These are phyloP conservation scores for Phialemonium atrogriseum DNA, from an alignment of 2,329 filamentous ascomycete genomes.

Conservation along the genomic window DNA sequence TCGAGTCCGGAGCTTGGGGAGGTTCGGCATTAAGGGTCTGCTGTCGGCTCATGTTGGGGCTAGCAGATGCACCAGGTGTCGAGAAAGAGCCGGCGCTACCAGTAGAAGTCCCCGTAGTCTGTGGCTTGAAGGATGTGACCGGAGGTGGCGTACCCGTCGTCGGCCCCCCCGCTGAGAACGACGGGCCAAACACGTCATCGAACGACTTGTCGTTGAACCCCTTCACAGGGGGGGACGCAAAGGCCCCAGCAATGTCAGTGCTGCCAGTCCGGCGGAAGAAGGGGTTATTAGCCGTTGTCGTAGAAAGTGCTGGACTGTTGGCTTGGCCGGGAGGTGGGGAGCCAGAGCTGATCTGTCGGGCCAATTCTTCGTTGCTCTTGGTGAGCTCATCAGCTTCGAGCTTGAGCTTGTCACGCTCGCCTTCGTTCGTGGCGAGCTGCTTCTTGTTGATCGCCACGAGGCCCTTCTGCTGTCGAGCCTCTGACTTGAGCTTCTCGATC, in stretches of 20 bases:
- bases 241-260: conserved; percentile 49
- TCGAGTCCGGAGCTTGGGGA: conserved; percentile 61
- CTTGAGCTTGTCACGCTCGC: conserved; percentile 81
- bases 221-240: conserved; percentile 37
- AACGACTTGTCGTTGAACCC: conserved; percentile 60
- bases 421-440: conserved; percentile 82
- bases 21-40: conserved; percentile 49
- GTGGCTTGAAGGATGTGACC: conserved; percentile 53
- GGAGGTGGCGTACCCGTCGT: conserved; percentile 36
- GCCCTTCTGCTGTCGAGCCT: conserved; percentile 91
- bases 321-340: conserved; percentile 44
- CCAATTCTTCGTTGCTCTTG: conserved; percentile 52
- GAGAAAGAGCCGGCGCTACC: conserved; percentile 43
- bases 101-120: conserved; percentile 48
- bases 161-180: conserved; percentile 37
- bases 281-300: conserved; percentile 77
- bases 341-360: conserved; percentile 41
- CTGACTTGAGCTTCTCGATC: conserved; percentile 85
- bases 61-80: conserved; percentile 48
- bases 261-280: conserved; percentile 74
- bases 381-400: conserved; percentile 63
- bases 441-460: conserved; percentile 98
- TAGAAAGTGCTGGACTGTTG: conserved; percentile 61
- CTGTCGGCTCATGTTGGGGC: conserved; percentile 56
- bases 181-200: conserved; percentile 77